Evolutionary conservation across 2,329 filamentous ascomycete species (phyloP).

Genomic region (Epichloe brachyelytri): DNA sequence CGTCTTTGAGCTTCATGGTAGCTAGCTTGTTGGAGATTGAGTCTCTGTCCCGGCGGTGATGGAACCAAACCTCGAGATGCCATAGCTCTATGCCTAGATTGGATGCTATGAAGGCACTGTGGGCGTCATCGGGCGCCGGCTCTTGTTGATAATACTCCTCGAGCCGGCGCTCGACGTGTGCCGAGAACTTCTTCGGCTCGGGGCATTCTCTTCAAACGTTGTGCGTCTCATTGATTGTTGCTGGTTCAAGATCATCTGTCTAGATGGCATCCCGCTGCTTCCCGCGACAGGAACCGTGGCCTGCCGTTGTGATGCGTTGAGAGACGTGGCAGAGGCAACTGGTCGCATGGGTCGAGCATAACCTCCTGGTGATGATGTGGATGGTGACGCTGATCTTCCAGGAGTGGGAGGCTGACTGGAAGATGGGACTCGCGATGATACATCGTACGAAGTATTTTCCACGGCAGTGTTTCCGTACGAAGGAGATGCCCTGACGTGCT

Average conservation of each 20-base stretch:
- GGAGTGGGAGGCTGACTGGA: conserved; percentile 13
- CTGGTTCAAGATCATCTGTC: conserved; percentile 32
- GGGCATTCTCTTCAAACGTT: conserved; percentile 25
- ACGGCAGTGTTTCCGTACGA: background rate
- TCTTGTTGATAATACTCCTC: conserved; percentile 40
- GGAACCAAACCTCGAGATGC: conserved; percentile 43
- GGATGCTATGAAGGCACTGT: conserved; percentile 40
- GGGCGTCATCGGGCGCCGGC: conserved; percentile 33
- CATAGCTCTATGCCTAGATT: conserved; percentile 37
- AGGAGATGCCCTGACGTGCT: background rate
- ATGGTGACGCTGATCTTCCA: conserved; percentile 7
- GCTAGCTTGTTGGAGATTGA: conserved; percentile 31
- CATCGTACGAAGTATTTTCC: background rate
- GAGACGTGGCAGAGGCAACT: conserved; percentile 14
- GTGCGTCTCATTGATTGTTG: conserved; percentile 28
- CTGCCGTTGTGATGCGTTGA: conserved; percentile 11
- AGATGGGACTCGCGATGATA: background rate
- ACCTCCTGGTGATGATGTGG: conserved; percentile 12
- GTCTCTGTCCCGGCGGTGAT: conserved; percentile 38
- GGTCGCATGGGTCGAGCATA: conserved; percentile 10
- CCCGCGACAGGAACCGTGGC: conserved; percentile 10
- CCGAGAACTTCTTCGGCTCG: conserved; percentile 32
- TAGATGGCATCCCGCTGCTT: conserved; percentile 19
- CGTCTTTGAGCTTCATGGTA: conserved; percentile 28
- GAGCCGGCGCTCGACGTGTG: conserved; percentile 35